Evolutionary conservation across 805 yeast species (phyloP).

Genomic region (Citeromyces nyonsensis): DNA sequence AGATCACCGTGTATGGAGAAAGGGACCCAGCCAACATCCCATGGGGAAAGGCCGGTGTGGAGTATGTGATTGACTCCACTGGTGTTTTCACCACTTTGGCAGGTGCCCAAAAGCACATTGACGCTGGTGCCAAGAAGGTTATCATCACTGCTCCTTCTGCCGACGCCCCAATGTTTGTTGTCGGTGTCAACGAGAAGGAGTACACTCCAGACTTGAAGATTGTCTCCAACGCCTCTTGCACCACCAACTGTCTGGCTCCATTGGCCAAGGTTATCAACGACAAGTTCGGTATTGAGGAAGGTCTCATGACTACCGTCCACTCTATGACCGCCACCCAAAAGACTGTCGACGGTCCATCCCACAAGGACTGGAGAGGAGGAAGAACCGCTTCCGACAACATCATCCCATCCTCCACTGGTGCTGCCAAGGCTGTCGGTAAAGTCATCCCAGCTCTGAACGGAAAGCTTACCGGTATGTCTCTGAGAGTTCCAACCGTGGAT

Average conservation of each 20-base stretch:
- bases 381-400: constrained; percentile 93
- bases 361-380: constrained; percentile 98
- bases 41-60: constrained; percentile 77
- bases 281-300: constrained; percentile 76
- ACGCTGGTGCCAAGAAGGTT: constrained; percentile 91
- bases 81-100: constrained; percentile 82
- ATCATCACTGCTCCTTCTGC: constrained; percentile 87
- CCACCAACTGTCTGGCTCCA: constrained; percentile 93
- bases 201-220: constrained; percentile 66
- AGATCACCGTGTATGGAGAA: constrained; percentile 60
- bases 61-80: constrained; percentile 82
- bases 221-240: constrained; percentile 88
- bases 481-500: constrained; percentile 89
- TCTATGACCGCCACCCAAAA: constrained; percentile 93
- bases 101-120: constrained; percentile 73
- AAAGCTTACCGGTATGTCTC: constrained; percentile 85
- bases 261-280: constrained; percentile 83
- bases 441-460: constrained; percentile 85
- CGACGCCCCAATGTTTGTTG: constrained; percentile 92
- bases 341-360: constrained; percentile 94
- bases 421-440: constrained; percentile 95
- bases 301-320: constrained; percentile 93
- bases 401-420: constrained; percentile 93
- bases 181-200: constrained; percentile 75
- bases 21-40: constrained; percentile 78